Evolutionary conservation across 768 basidiomycete genomes (phyloP), one percentile per base, ranked within the genome.

Genomic region (Lactifluus pinguis): DNA sequence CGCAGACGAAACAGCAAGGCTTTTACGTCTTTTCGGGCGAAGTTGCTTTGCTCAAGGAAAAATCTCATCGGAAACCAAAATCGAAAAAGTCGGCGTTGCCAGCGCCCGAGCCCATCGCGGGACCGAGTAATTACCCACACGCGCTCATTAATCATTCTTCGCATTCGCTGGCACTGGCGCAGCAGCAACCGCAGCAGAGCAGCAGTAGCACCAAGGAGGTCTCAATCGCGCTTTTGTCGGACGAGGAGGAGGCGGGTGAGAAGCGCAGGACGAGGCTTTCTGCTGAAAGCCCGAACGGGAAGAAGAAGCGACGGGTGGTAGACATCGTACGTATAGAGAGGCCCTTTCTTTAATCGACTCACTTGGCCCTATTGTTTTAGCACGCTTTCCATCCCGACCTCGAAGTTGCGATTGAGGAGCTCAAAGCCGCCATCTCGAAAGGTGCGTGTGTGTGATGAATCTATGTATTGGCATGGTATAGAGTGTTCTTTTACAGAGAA

Each of bases 21-120:
- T 97, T 95, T 76, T 95, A 94, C 69, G 94, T 98, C 10, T 89
- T 87, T 6, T 82, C 82, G 36, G 94, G 94, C 2, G 87, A 91
- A 68, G 88, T 98, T 14, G 92, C 92, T 4, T 71, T 98, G 13
- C 76, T 92, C 68, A 89, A 88, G 69, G 88, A 93, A 75, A 85
- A 84, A 76, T 8, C 60, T 39, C 55, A 55, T 10, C 58, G 41
- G 15, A 52, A 39, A 49, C n/a, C 52, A 69, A 69, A 64, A 65
- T 65, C 34, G 44, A 60, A 60, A 48, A 68, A 66, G 49, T 51
- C 59, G 29, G n/a, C 53, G 13, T 39, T 60, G n/a, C 60, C 52
- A 4, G 59, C 56, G 8, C 67, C 65, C 51, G 59, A 55, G 13
- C 59, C 61, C 47, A 66, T 65, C 44, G 59, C 62, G 41, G 60